These are phyloP conservation scores for Cubamyces sp. DNA, from an alignment of 768 basidiomycete species.

Conservation along the genomic window DNA sequence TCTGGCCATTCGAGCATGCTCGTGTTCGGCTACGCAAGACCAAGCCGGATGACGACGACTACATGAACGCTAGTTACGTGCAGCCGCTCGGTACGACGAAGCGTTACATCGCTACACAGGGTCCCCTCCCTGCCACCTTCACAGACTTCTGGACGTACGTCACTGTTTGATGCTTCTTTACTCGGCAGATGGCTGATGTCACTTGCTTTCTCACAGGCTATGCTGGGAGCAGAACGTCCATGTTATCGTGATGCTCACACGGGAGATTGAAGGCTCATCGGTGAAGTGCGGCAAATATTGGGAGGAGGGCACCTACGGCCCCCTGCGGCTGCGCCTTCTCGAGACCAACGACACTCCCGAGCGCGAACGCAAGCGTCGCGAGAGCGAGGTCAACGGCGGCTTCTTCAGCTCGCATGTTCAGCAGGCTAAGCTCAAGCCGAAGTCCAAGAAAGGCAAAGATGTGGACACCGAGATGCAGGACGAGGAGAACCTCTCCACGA, in stretches of 20 bases:
- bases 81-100: constrained; percentile 82
- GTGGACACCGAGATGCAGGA: constrained; percentile 8
- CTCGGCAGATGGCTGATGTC: background rate
- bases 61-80: constrained; percentile 94
- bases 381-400: constrained; percentile 30
- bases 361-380: constrained; percentile 30
- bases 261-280: constrained; percentile 84
- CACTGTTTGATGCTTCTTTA: background rate
- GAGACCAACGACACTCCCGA: constrained; percentile 52
- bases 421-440: constrained; percentile 22
- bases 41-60: constrained; percentile 64
- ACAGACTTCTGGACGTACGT: constrained; percentile 94
- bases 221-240: constrained; percentile 95
- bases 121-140: constrained; percentile 88
- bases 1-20: constrained; percentile 97
- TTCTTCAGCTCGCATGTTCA: constrained; percentile 46
- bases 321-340: constrained; percentile 61
- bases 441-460: constrained; percentile 17
- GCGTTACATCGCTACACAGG: constrained; percentile 95
- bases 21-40: constrained; percentile 69
- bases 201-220: constrained; percentile 50
- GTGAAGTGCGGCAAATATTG: constrained; percentile 94
- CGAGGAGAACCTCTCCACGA: constrained; percentile 33
- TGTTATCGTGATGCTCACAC: constrained; percentile 96
- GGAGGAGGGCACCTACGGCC: constrained; percentile 70